Percentiles rank a stretch among this genome's conserved stretches.
These are phyloP conservation scores for Malus hybrid DNA, from an alignment of 331 rosid species.

Conservation along the genomic window DNA sequence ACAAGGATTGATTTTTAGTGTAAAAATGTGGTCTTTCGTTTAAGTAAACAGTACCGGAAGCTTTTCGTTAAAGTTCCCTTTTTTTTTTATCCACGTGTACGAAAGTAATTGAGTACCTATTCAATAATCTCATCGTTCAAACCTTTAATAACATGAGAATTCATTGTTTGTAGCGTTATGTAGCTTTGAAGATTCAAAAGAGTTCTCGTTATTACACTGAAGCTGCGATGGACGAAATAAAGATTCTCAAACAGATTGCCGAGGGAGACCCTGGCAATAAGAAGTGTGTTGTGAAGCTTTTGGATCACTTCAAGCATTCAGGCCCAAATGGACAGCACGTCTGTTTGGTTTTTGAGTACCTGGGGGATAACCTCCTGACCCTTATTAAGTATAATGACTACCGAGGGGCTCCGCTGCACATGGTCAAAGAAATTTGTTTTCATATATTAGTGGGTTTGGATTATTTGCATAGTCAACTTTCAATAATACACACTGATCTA, in stretches of 20 bases:
- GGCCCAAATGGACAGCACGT: constrained; percentile 85
- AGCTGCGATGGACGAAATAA: constrained; percentile 87
- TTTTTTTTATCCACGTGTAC: not conserved
- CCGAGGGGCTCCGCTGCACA: constrained; percentile 54
- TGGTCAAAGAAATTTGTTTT: constrained; percentile 70
- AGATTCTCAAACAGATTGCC: constrained; percentile 74
- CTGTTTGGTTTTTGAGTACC: constrained; percentile 82
- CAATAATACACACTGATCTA: constrained; percentile 76
- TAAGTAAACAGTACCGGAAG: too few species aligned
- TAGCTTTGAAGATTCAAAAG: constrained; percentile 80
- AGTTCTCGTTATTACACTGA: constrained; percentile 82
- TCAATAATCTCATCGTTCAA: not conserved
- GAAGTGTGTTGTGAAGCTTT: constrained; percentile 81
- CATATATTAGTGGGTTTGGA: constrained; percentile 74
- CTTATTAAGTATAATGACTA: constrained; percentile 72
- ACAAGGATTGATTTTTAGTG: not conserved
- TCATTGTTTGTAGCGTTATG: constrained; percentile 59
- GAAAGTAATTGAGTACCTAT: constrained; percentile 3
- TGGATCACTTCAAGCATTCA: constrained; percentile 86
- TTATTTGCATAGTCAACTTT: constrained; percentile 73
- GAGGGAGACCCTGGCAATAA: constrained; percentile 68
- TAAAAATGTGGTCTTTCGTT: not conserved
- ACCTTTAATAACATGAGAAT: constrained; percentile 15
- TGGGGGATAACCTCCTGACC: constrained; percentile 80
- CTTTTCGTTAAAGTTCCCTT: too few species aligned